Evolutionary conservation across 768 basidiomycete species (phyloP), one percentile per base, ranked within the genome.

Genomic region (Rossbeevera mucosa): DNA sequence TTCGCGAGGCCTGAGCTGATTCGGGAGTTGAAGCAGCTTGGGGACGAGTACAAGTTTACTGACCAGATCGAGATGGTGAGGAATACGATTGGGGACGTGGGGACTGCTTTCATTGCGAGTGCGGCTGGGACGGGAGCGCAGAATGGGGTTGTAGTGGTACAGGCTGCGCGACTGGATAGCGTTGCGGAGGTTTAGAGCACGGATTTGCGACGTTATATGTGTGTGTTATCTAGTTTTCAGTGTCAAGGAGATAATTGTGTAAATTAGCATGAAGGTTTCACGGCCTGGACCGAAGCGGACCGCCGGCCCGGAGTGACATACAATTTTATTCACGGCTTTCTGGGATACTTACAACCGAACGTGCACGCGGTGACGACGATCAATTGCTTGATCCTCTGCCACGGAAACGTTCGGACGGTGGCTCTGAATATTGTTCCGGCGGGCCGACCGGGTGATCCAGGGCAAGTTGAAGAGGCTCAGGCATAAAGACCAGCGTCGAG

Each of bases 21-120:
- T 9, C 64, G 59, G 0, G 94, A 96, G 71, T 64, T 93, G 57
- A 71, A 69, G 31, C 58, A 70, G 51, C 62, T 88, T 24, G 65
- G 76, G 4, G 53, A 67, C 7, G 76, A 76, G 59, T 38, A 52
- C 5, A 47, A 47, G 20, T 49, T 43, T 7, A 16, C 22, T 9
- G 46, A 28, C 1, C 52, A 59, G 2, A 11, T 36, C 4, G 66
- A 70, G 13, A 42, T 59, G 49, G 81, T 93, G 53, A 75, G 78
- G 65, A 86, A 88, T 72, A 92, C 93, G 20, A 75, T 95, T 22
- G 94, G 94, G 3, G 90, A 94, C 65, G 85, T 90, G 16, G 89
- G 83, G 2, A 80, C 85, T 36, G 85, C 85, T 42, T 80, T 94
- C 64, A 80, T 93, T 12, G 72, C 85, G 3, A 36, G 36, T 36